phyloP scores from a whole-genome alignment of 2,329 filamentous ascomycete genomes.

The Xylariaceae sp. region DNA sequence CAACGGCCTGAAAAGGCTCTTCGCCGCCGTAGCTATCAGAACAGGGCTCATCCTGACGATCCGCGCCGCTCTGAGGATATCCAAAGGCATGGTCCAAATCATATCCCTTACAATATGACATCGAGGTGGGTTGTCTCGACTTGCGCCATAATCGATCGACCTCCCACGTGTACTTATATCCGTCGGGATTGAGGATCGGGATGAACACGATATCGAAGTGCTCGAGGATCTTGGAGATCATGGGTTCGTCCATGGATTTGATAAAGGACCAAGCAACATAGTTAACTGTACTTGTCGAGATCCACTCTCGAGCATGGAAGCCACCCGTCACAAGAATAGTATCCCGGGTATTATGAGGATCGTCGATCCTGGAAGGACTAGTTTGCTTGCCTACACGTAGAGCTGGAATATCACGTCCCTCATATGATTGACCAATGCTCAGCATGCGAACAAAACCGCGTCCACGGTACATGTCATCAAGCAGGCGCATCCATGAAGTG shows the following conservation, averaged over 20 bases:
- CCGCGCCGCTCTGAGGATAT: constrained; percentile 74
- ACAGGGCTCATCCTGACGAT: constrained; percentile 72
- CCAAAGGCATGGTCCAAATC: constrained; percentile 86
- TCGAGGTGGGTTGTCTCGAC: constrained; percentile 76
- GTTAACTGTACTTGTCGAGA: constrained; percentile 84
- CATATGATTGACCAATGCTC: constrained; percentile 77
- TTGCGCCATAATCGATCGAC: constrained; percentile 93
- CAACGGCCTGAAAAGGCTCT: constrained; percentile 75
- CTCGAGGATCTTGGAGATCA: constrained; percentile 73
- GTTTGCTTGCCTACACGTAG: constrained; percentile 64
- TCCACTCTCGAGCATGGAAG: constrained; percentile 94
- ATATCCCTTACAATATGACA: constrained; percentile 79
- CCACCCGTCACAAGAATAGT: constrained; percentile 81
- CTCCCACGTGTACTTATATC: constrained; percentile 91
- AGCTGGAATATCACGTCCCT: constrained; percentile 81
- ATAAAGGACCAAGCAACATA: constrained; percentile 88
- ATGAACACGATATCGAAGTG: constrained; percentile 86
- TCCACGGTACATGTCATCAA: constrained; percentile 74
- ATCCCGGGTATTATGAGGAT: constrained; percentile 52
- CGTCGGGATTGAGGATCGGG: constrained; percentile 87
- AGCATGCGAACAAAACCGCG: constrained; percentile 70
- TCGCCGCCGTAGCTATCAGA: constrained; percentile 87
- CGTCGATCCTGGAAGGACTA: constrained; percentile 30
- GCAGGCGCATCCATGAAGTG: constrained; percentile 83
- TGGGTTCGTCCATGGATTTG: constrained; percentile 67